These are phyloP conservation scores for Populus hybrid DNA, from an alignment of 441 rosid species.

Conservation along the genomic window DNA sequence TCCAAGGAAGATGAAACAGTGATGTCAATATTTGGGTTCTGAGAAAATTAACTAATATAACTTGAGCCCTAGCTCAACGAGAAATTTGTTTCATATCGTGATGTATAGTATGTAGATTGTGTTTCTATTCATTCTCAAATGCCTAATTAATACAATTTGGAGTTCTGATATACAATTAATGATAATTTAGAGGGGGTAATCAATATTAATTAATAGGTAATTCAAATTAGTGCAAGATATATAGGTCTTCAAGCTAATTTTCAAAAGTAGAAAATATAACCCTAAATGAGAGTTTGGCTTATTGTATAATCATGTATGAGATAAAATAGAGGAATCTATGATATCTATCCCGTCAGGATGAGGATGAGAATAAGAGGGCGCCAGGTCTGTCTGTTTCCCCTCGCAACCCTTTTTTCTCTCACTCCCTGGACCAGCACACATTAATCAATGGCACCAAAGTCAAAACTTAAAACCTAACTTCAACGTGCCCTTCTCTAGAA, in stretches of 20 bases:
- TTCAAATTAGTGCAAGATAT: background rate
- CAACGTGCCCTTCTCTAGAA: conserved; percentile 3
- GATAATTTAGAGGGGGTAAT: background rate
- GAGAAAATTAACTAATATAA: too few species aligned
- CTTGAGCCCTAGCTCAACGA: too few species aligned
- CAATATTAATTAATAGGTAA: too few species aligned
- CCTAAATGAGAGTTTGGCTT: background rate
- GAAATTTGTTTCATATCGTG: too few species aligned
- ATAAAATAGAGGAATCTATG: background rate
- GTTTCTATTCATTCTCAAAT: background rate
- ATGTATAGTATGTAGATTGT: too few species aligned
- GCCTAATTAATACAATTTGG: background rate
- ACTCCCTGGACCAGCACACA: conserved; percentile 38
- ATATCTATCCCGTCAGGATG: conserved; percentile 4
- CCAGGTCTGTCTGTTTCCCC: conserved; percentile 19
- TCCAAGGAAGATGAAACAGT: too few species aligned
- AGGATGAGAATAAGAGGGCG: conserved; percentile 19
- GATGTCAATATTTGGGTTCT: too few species aligned
- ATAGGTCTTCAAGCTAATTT: background rate
- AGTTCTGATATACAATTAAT: background rate
- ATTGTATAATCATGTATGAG: background rate
- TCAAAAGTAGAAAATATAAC: background rate
- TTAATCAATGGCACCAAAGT: conserved; percentile 39
- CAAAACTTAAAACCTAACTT: conserved; percentile 43
- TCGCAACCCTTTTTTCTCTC: conserved; percentile 11